A percentile compares a stretch with the other conserved stretches of the same genome.
Conservation (phyloP, 2,329 filamentous ascomycete species). For the Calonectria ilicicola region DNA sequence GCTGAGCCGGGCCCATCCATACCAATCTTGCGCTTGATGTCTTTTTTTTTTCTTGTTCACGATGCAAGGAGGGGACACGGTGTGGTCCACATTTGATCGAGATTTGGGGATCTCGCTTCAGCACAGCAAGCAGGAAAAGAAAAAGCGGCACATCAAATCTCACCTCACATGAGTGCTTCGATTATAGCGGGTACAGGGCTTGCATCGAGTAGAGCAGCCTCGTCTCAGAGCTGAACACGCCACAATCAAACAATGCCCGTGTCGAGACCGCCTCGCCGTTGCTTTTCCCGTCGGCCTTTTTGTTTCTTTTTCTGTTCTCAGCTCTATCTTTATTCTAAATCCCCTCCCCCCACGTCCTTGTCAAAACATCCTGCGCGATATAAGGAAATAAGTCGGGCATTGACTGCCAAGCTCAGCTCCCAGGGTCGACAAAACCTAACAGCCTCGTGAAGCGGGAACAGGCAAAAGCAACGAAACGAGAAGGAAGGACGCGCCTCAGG, state of each 20-base stretch:
- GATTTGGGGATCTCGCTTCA: slow-evolving; percentile 1
- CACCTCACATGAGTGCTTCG: neutral
- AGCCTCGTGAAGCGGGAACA: neutral
- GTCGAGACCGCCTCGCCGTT: neutral
- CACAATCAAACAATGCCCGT: neutral
- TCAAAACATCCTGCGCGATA: neutral
- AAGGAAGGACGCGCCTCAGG: neutral
- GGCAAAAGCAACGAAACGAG: neutral
- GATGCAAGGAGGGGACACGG: neutral
- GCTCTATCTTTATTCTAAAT: neutral
- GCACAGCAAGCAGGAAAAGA: neutral
- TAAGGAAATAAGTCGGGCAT: neutral
- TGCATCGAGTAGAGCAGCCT: neutral
- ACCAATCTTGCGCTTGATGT: neutral
- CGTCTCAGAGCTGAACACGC: neutral
- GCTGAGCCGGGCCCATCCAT: neutral
- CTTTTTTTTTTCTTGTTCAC: neutral
- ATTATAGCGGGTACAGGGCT: neutral
- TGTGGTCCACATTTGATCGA: neutral
- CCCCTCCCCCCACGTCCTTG: neutral
- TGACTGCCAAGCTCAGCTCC: neutral
- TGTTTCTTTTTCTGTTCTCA: neutral
- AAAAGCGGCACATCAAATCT: neutral
- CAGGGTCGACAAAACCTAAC: neutral
- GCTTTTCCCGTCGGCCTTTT: neutral